Conservation (phyloP, 2,329 filamentous ascomycete genomes). For the Colletotrichum sp. region DNA sequence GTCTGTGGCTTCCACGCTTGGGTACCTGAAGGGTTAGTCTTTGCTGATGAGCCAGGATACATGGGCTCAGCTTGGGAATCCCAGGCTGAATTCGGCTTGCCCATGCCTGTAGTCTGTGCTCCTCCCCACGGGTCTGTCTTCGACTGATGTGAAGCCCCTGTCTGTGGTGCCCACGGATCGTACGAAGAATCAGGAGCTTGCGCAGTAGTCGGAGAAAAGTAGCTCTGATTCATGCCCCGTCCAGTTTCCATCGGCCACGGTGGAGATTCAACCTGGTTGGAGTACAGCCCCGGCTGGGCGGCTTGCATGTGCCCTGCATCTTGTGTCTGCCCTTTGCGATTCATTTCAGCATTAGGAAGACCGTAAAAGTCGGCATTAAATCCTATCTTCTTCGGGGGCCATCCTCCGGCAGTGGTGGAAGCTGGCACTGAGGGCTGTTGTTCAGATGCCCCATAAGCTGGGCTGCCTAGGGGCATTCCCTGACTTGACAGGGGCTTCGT, state of each 20-base stretch:
- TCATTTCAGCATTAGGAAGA: background rate
- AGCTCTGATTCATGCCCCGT: background rate
- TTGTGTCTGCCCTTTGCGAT: background rate
- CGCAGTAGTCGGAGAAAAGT: background rate
- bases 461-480: too few species aligned
- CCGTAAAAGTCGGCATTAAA: background rate
- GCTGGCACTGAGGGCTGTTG: background rate
- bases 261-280: background rate
- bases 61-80: background rate
- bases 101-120: background rate
- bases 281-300: background rate
- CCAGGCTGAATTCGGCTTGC: background rate
- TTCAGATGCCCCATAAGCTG: background rate
- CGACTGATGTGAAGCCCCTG: background rate
- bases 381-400: background rate
- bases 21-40: rapidly evolving
- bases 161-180: background rate
- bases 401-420: background rate
- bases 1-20: background rate
- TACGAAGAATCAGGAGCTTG: background rate
- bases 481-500: background rate
- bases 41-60: background rate
- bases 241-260: background rate
- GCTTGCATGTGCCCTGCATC: background rate
- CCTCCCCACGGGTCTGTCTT: background rate